Conservation (phyloP, 2,329 filamentous ascomycete genomes). For the Teratosphaeriaceae sp. region DNA sequence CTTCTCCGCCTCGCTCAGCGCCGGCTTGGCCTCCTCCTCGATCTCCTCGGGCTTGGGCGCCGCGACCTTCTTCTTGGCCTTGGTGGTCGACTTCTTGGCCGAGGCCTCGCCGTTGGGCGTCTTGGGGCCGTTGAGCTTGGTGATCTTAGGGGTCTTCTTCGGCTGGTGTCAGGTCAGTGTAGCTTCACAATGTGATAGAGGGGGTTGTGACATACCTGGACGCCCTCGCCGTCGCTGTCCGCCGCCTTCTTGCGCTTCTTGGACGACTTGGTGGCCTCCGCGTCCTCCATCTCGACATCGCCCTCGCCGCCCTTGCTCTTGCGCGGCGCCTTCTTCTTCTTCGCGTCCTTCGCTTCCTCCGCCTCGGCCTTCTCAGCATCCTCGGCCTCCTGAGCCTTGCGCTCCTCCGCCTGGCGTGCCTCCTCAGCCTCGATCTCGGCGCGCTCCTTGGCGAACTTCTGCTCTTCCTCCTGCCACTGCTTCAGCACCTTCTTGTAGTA, state of each 20-base stretch:
- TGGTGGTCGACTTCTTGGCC: constrained; percentile 36
- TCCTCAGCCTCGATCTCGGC: constrained; percentile 36
- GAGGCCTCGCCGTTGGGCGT: constrained; percentile 32
- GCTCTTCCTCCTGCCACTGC: constrained; percentile 50
- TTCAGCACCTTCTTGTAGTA: constrained; percentile 76
- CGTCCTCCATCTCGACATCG: constrained; percentile 53
- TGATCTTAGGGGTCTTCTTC: constrained; percentile 44
- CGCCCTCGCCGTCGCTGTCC: constrained; percentile 63
- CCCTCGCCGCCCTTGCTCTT: constrained; percentile 29
- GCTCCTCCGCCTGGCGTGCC: constrained; percentile 32
- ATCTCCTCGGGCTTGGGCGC: constrained; percentile 44
- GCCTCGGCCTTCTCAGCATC: constrained; percentile 41
- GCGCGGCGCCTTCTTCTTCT: constrained; percentile 29
- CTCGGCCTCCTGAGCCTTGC: constrained; percentile 36
- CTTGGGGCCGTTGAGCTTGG: constrained; percentile 41
- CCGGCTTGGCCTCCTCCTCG: constrained; percentile 53
- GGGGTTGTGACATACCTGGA: constrained; percentile 41
- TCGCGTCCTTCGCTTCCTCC: constrained; percentile 49
- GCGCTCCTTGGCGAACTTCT: constrained; percentile 21
- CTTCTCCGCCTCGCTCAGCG: constrained; percentile 48
- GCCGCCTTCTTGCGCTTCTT: constrained; percentile 78
- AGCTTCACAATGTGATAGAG: neutral
- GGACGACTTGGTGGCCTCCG: constrained; percentile 51
- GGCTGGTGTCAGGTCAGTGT: constrained; percentile 32
- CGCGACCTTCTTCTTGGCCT: constrained; percentile 55